Evolutionary conservation across 2,329 filamentous ascomycete genomes (phyloP).

Genomic region (Davidsoniella eucalypti): DNA sequence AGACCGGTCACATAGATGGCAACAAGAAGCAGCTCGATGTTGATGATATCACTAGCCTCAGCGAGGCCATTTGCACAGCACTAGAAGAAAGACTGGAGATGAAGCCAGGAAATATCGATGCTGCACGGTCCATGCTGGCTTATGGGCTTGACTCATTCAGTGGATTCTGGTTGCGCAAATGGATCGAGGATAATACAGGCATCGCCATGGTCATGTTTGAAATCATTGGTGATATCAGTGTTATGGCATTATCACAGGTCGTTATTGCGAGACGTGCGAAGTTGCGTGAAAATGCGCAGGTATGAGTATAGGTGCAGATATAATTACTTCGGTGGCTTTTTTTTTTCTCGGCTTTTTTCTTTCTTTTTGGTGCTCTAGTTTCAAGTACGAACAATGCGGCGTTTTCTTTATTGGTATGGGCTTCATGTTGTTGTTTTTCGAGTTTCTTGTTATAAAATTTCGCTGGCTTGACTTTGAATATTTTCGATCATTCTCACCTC

Average conservation of each 20-base stretch:
- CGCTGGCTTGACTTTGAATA: too few relatives aligned
- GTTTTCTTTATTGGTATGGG: too few relatives aligned
- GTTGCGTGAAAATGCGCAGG: too few relatives aligned
- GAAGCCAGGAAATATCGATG: slow-evolving; percentile 28
- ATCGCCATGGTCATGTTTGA: slow-evolving; percentile 32
- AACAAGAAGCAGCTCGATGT: slow-evolving; percentile 13
- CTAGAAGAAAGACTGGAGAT: slow-evolving; percentile 25
- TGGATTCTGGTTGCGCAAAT: slow-evolving; percentile 35
- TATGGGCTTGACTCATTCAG: slow-evolving; percentile 38
- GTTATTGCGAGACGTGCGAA: slow-evolving; percentile 18
- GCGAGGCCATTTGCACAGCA: slow-evolving; percentile 18
- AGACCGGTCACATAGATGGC: neutral
- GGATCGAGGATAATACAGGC: slow-evolving; percentile 29
- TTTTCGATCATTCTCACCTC: too few relatives aligned
- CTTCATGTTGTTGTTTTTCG: too few relatives aligned
- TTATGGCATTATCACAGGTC: slow-evolving; percentile 22
- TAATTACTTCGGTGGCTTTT: too few relatives aligned
- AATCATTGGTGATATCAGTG: slow-evolving; percentile 27
- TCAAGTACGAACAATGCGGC: too few relatives aligned
- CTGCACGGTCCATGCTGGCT: slow-evolving; percentile 23
- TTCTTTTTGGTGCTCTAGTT: too few relatives aligned
- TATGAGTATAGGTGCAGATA: too few relatives aligned
- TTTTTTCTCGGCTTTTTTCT: too few relatives aligned
- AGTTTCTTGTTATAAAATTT: too few relatives aligned
- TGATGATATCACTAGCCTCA: slow-evolving; percentile 20